Base-by-base conservation (phyloP, 2,329 filamentous ascomycete genomes). In the Trichoderma breve region DNA sequence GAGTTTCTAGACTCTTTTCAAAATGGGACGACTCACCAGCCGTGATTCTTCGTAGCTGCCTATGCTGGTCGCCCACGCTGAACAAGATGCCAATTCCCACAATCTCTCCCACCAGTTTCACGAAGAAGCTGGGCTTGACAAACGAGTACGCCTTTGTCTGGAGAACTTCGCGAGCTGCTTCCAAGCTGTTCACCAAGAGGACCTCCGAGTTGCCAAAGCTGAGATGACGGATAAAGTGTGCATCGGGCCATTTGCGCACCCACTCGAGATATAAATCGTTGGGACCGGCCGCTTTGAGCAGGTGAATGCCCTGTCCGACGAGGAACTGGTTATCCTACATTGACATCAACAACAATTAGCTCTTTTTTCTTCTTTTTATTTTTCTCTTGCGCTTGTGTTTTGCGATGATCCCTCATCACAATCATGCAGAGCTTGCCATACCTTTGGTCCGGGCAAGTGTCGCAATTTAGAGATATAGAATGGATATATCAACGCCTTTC, bases 371-470 rank as follows among this genome's bases (percentile, higher is more conserved):
- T 30, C 30, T 58, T 24, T 24, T 32, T 26, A 3, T n/a, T n/a
- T 28, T 51, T 11, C 12, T 51, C 28, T 14, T n/a, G 14, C 47
- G 11, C 11, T 24, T 11, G 9, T 8, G 39, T 3, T 24, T 24
- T 24, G 24, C 24, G 24, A 24, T 24, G 24, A 24, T 24, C 24
- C 24, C 24, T 24, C 24, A 24, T 24, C 24, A 24, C 24, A 24
- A 24, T 24, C 24, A 24, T 24, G 24, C 24, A 24, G 24, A 24
- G 24, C 24, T 24, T 43, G n/a, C 15, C 36, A 30, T 61, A 71
- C 62, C 70, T 67, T 68, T 67, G 70, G 70, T n/a, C 62, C 70
- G 5, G 70, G 70, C 15, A 71, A n/a, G 32, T 71, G 43, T 26
- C 70, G 62, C 57, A 71, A 55, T 15, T 14, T 12, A n/a, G 70